Evolutionary conservation across 352 stramenopile species (phyloP).

Genomic region (Achlya hypogyna): DNA sequence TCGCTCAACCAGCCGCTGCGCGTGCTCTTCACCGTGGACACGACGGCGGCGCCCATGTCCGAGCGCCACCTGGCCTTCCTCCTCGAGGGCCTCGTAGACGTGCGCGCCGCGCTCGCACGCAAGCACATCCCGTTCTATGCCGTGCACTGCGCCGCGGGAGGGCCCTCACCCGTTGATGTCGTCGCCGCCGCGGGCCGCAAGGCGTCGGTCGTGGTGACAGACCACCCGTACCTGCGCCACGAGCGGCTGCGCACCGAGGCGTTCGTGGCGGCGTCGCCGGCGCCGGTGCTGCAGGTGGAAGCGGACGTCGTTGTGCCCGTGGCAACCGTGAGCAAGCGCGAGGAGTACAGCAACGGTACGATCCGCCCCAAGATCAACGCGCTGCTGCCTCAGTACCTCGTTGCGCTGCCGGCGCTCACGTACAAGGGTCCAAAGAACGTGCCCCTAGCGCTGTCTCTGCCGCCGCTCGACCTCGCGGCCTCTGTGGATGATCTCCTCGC

Average conservation of each 20-base stretch:
- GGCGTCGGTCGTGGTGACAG: constrained; percentile 60
- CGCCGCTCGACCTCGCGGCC: constrained; percentile 35
- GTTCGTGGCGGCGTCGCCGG: constrained; percentile 29
- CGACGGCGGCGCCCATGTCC: constrained; percentile 30
- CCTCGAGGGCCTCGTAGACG: constrained; percentile 48
- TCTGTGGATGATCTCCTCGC: constrained; percentile 27
- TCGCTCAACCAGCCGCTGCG: constrained; percentile 54
- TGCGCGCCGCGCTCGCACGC: constrained; percentile 28
- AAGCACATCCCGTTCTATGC: constrained; percentile 58
- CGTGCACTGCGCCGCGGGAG: constrained; percentile 33
- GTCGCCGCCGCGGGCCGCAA: constrained; percentile 24
- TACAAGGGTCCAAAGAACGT: constrained; percentile 15
- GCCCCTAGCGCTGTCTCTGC: neutral
- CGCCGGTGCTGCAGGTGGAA: constrained; percentile 89
- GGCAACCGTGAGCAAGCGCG: constrained; percentile 85
- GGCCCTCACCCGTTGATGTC: neutral
- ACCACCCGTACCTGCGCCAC: constrained; percentile 61
- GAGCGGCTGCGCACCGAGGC: constrained; percentile 34
- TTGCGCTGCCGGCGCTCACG: constrained; percentile 32
- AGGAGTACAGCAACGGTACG: constrained; percentile 94
- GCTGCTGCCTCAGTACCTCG: constrained; percentile 83
- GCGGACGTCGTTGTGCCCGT: constrained; percentile 95
- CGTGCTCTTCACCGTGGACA: constrained; percentile 37
- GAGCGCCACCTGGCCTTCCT: constrained; percentile 61
- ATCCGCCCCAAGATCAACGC: constrained; percentile 94